phyloP scores from a whole-genome alignment of 2,329 filamentous ascomycete species.

The Myriosclerotinia curreyana region DNA sequence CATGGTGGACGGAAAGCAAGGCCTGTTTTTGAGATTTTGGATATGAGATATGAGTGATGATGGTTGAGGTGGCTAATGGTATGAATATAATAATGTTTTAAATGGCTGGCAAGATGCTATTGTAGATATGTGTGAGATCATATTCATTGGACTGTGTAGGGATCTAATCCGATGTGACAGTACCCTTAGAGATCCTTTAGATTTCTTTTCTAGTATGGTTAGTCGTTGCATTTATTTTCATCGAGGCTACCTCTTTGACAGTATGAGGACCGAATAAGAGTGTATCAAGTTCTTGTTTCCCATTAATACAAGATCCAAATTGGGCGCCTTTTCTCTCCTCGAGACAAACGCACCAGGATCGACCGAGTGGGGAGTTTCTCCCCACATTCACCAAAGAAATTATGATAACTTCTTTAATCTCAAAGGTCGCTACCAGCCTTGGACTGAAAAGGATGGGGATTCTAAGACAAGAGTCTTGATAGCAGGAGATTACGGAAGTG shows the following conservation, averaged over 20 bases:
- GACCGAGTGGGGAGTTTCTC: slow-evolving; percentile 39
- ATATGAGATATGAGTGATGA: not conserved
- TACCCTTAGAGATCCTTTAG: not conserved
- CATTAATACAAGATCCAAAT: slow-evolving; percentile 3
- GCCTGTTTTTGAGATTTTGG: not conserved
- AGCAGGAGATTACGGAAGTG: slow-evolving; percentile 47
- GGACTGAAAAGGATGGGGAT: slow-evolving; percentile 39
- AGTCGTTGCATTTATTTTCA: not conserved
- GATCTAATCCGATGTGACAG: not conserved
- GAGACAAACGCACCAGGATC: slow-evolving; percentile 44
- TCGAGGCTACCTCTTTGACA: not conserved
- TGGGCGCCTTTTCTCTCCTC: slow-evolving; percentile 45
- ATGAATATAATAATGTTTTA: not conserved
- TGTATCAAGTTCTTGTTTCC: not conserved
- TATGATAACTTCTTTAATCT: slow-evolving; percentile 45
- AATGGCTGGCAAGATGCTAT: not conserved
- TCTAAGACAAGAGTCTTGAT: slow-evolving; percentile 44
- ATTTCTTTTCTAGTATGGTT: slow-evolving; percentile 5
- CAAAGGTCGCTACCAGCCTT: slow-evolving; percentile 48
- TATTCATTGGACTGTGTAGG: slow-evolving; percentile 6
- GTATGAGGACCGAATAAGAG: not conserved
- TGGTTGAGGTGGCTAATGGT: not conserved
- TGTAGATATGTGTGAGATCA: not conserved
- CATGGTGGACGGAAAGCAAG: not conserved
- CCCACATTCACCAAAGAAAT: slow-evolving; percentile 44